These are phyloP conservation scores for Grigorovia humatica DNA, from an alignment of 805 yeast species.

Conservation along the genomic window DNA sequence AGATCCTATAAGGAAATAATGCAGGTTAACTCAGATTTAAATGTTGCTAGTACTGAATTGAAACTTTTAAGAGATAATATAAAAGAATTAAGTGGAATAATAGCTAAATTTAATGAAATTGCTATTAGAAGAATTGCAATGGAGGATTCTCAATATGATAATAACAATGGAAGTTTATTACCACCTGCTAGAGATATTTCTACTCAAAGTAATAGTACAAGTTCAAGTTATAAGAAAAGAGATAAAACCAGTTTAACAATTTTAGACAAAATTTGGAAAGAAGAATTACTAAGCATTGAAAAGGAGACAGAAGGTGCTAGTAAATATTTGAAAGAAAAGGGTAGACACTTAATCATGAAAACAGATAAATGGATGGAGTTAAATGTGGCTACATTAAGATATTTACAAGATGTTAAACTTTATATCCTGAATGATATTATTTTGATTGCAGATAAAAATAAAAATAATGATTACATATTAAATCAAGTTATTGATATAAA, in stretches of 20 bases:
- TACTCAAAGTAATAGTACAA: background rate
- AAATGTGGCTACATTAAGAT: slow-evolving; percentile 76
- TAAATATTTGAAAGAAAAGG: slow-evolving; percentile 23
- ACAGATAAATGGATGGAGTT: slow-evolving; percentile 73
- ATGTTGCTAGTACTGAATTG: slow-evolving; percentile 54
- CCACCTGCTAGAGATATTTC: slow-evolving; percentile 12
- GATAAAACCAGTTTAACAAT: slow-evolving; percentile 65
- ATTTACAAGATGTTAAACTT: slow-evolving; percentile 63
- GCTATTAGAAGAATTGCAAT: slow-evolving; percentile 48
- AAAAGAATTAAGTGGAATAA: slow-evolving; percentile 47
- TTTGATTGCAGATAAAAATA: slow-evolving; percentile 57
- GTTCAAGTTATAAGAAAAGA: slow-evolving; percentile 12
- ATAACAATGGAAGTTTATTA: slow-evolving; percentile 7
- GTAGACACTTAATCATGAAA: slow-evolving; percentile 70
- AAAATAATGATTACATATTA: slow-evolving; percentile 45
- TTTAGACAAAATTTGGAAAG: slow-evolving; percentile 73
- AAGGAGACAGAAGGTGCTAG: slow-evolving; percentile 80
- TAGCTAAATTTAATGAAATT: slow-evolving; percentile 47
- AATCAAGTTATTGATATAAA: slow-evolving; percentile 70
- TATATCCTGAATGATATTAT: slow-evolving; percentile 70
- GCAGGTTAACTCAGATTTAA: slow-evolving; percentile 49
- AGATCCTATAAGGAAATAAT: slow-evolving; percentile 54
- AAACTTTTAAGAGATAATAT: slow-evolving; percentile 51
- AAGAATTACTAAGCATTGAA: slow-evolving; percentile 57
- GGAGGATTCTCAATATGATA: slow-evolving; percentile 28